A percentile compares a stretch with the other conserved stretches of the same genome.
These are phyloP conservation scores for Chlorella variabilis DNA, from an alignment of 163 green algal genomes.

Conservation along the genomic window DNA sequence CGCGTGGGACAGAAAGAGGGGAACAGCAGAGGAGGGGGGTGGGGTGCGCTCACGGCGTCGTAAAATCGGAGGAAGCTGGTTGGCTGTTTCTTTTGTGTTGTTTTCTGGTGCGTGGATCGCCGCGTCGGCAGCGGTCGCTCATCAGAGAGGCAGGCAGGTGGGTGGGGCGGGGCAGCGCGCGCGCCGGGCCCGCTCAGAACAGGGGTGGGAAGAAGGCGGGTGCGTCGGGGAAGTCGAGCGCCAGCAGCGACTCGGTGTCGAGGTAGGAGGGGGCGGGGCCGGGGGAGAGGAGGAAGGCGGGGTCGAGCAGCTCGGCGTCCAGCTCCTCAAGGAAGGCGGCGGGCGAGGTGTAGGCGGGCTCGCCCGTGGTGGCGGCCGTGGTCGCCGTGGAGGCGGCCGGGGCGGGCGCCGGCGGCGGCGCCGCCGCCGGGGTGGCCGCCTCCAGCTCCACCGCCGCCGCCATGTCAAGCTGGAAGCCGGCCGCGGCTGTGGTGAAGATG, in stretches of 20 bases:
- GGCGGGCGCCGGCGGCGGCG: too few species aligned
- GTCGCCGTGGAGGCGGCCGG: too few species aligned
- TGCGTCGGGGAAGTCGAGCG: too few species aligned
- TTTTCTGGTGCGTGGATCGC: too few species aligned
- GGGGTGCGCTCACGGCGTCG: too few species aligned
- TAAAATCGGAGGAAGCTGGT: too few species aligned
- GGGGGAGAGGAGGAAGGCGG: neutral
- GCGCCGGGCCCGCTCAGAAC: neutral
- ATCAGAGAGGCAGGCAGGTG: neutral
- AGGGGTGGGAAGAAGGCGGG: neutral
- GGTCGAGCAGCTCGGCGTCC: neutral
- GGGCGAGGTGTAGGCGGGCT: neutral
- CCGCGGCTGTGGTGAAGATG: neutral
- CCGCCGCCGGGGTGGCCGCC: neutral
- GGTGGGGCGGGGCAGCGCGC: too few species aligned
- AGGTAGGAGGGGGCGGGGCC: neutral
- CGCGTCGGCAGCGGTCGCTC: too few species aligned
- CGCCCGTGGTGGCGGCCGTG: neutral
- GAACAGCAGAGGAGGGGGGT: too few species aligned
- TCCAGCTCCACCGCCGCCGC: too few species aligned
- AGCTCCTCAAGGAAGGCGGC: neutral
- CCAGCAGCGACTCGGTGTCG: neutral
- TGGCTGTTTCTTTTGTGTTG: too few species aligned
- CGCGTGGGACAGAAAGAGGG: too few species aligned
- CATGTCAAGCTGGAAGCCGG: neutral